Evolutionary conservation across 495 filamentous ascomycete genomes (phyloP).

Genomic region (Evansstolkia leycettana): DNA sequence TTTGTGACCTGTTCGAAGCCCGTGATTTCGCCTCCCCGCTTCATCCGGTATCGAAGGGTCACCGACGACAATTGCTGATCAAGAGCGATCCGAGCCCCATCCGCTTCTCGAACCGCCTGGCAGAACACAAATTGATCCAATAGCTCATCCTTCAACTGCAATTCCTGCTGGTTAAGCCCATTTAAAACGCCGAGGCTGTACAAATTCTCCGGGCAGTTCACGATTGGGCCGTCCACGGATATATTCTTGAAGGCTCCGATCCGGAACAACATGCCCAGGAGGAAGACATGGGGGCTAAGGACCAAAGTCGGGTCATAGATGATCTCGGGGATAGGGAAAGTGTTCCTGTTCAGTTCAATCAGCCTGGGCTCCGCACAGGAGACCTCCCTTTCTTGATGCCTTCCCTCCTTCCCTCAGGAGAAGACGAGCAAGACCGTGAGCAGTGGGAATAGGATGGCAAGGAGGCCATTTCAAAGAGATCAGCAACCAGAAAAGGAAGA

Average conservation of each 20-base stretch:
- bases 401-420: too few species aligned
- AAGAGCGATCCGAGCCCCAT: constrained; percentile 7
- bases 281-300: constrained; percentile 10
- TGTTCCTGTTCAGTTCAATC: constrained; percentile 12
- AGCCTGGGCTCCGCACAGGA: too few species aligned
- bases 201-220: constrained; percentile 15
- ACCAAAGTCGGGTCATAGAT: constrained; percentile 18
- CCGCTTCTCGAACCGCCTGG: constrained; percentile 7
- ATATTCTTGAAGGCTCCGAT: constrained; percentile 16
- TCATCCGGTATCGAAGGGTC: constrained; percentile 12
- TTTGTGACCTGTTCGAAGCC: constrained; percentile 12
- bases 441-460: too few species aligned
- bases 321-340: constrained; percentile 17
- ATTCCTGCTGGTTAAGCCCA: constrained; percentile 15
- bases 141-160: constrained; percentile 17
- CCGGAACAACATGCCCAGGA: constrained; percentile 20
- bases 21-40: constrained; percentile 12
- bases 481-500: background rate
- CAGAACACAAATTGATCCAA: constrained; percentile 11
- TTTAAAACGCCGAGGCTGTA: constrained; percentile 18
- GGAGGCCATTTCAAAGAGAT: too few species aligned
- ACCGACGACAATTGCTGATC: constrained; percentile 6
- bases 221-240: constrained; percentile 7
- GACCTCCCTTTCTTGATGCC: too few species aligned
- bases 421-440: too few species aligned